These are phyloP conservation scores for Plasmodium berghei DNA, from an alignment of 169 alveolate genomes.

Conservation along the genomic window DNA sequence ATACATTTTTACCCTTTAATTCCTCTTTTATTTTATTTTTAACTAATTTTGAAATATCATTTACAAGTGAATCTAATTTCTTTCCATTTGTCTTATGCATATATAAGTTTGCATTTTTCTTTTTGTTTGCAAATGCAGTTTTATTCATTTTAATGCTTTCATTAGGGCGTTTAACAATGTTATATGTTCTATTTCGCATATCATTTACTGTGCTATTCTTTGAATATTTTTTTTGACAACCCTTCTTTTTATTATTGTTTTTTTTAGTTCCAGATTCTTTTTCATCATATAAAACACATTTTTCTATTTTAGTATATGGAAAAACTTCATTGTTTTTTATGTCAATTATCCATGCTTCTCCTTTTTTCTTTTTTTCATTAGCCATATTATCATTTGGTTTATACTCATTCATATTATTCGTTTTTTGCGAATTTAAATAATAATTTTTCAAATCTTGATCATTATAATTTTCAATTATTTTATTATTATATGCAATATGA, in stretches of 20 bases:
- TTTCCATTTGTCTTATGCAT: conserved; percentile 5
- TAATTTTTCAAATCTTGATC: not conserved
- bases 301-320: conserved; percentile 52
- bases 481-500: not conserved
- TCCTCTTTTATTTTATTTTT: conserved; percentile 62
- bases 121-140: not conserved
- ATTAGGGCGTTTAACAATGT: not conserved
- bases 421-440: not conserved
- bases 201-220: not conserved
- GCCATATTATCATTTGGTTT: conserved; percentile 2
- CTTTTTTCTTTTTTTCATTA: conserved; percentile 6
- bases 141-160: not conserved
- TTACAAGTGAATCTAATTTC: conserved; percentile 41
- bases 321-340: conserved; percentile 56
- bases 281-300: conserved; percentile 11
- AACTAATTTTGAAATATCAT: conserved; percentile 54
- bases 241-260: not conserved
- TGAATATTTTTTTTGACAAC: not conserved
- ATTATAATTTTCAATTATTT: too few relatives aligned
- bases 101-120: not conserved
- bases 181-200: not conserved
- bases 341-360: conserved; percentile 71
- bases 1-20: conserved; percentile 32
- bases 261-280: not conserved
- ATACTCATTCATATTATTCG: not conserved